Conservation (phyloP, 208 protist species). For the Leishmania major region DNA sequence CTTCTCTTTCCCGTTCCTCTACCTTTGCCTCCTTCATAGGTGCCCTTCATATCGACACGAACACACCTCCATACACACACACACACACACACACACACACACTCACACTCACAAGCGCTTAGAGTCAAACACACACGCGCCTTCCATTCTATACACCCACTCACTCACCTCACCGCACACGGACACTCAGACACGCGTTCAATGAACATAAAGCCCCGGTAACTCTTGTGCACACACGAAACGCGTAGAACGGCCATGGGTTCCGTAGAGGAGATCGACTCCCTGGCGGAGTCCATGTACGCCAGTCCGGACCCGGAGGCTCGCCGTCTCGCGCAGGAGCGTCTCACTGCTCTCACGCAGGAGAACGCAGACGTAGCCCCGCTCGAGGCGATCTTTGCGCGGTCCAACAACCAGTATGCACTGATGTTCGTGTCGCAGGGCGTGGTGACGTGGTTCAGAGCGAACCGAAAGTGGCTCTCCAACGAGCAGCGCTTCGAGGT, state of each 20-base stretch:
- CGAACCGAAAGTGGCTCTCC: constrained; percentile 55
- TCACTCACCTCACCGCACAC: neutral
- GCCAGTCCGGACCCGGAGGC: constrained; percentile 45
- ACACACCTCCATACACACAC: neutral
- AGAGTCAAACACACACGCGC: neutral
- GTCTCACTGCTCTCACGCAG: constrained; percentile 49
- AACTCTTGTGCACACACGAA: neutral
- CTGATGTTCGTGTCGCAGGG: constrained; percentile 78
- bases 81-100: neutral
- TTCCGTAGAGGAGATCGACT: constrained; percentile 67
- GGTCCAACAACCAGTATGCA: constrained; percentile 79
- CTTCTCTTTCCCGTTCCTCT: neutral
- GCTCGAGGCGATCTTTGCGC: constrained; percentile 50
- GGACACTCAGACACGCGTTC: neutral
- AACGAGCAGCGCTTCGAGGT: constrained; percentile 38
- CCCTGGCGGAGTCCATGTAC: constrained; percentile 73
- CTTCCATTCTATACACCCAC: neutral
- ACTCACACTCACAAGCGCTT: neutral
- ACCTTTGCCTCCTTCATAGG: neutral
- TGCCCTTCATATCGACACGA: neutral
- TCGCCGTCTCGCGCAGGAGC: constrained; percentile 50
- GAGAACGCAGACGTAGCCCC: constrained; percentile 52
- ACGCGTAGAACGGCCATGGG: constrained; percentile 26
- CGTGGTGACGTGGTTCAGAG: constrained; percentile 71
- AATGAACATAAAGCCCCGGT: neutral